These are phyloP conservation scores for Aspergillus sp. DNA, from an alignment of 2,329 filamentous ascomycete genomes.

Conservation along the genomic window DNA sequence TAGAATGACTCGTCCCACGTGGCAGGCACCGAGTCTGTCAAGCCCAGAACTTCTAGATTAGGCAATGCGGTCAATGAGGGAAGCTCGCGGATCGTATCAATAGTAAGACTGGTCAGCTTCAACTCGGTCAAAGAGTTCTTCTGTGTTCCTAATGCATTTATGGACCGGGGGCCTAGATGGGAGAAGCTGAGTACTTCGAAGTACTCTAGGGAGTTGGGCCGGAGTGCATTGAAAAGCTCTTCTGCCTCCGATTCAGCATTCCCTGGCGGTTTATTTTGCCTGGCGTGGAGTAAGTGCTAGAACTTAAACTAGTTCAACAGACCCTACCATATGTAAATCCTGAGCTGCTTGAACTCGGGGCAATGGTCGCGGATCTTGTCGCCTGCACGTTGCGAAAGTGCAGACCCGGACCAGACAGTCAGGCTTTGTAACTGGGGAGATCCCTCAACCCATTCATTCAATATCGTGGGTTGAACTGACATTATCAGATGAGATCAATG, in stretches of 20 bases:
- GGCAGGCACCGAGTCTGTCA: slow-evolving; percentile 47
- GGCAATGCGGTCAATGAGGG: slow-evolving; percentile 20
- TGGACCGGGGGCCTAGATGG: slow-evolving; percentile 54
- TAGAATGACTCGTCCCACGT: slow-evolving; percentile 53
- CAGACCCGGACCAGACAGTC: slow-evolving; percentile 61
- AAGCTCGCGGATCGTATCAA: slow-evolving; percentile 45
- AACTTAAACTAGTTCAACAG: not conserved
- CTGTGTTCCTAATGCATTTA: slow-evolving; percentile 55
- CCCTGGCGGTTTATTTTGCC: slow-evolving; percentile 26
- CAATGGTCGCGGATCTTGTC: slow-evolving; percentile 59
- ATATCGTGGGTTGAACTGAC: slow-evolving; percentile 50
- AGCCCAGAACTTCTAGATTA: slow-evolving; percentile 49
- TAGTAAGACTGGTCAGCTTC: slow-evolving; percentile 50
- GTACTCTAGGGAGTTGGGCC: slow-evolving; percentile 56
- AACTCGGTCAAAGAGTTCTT: slow-evolving; percentile 56
- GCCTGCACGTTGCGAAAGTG: slow-evolving; percentile 56
- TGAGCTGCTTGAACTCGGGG: slow-evolving; percentile 60
- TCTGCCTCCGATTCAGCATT: slow-evolving; percentile 60
- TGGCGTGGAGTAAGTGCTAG: slow-evolving; percentile 24
- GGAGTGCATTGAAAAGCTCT: slow-evolving; percentile 58
- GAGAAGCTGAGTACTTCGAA: slow-evolving; percentile 61
- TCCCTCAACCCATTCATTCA: slow-evolving; percentile 60
- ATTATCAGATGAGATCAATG: slow-evolving; percentile 3
- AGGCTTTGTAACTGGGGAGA: slow-evolving; percentile 60
- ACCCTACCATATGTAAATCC: slow-evolving; percentile 54